Evolutionary conservation across 257 asterid species (phyloP), one percentile per base, ranked within the genome.

Genomic region (Henckelia pumila): DNA sequence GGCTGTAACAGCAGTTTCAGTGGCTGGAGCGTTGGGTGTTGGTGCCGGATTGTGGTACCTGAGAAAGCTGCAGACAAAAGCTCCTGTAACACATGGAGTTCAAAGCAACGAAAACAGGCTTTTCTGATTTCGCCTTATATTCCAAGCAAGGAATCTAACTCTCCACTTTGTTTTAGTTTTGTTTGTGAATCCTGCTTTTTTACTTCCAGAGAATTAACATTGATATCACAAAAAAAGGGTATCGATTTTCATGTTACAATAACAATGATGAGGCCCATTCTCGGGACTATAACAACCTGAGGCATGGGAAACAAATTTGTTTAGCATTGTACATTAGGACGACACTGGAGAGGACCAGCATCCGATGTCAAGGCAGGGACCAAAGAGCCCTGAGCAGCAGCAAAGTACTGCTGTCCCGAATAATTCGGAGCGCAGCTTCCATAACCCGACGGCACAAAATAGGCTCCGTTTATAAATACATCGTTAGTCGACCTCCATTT

Each of bases 31-130:
- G 60, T 76, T 93, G 60, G 89, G 91, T 61, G 74, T 86, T 9
- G 99, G 96, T 59, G 95, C 81, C 7, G 97, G 92, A 67, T 74
- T 93, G 37, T 93, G 96, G 99, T 93, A 88, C 68, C 73, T 90
- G 32, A 80, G 67, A 59, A 90, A 87, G 76, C 50, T 93, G 71
- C 88, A 95, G 77, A 76, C 92, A 26, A 90, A 81, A 79, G 92
- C 97, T 2, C 92, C 97, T 0, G 96, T 93, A 0, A 90, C 88
- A 44, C 99, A 93, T 73, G 99, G 99, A 20, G 96, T 93, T 40
- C 85, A 90, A 72, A 86, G 72, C 79, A 93, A 85, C 49, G 99
- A 90, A 66, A 93, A 93, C 29, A 78, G 99, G 40, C 93, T 90
- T 64, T 93, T 89, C 32, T 93, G 74, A 82, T 20, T 10, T 17